Percentiles rank a stretch among this genome's conserved stretches.
Evolutionary conservation across 2,329 filamentous ascomycete species (phyloP).

Genomic region (Lecanicillium sp.): DNA sequence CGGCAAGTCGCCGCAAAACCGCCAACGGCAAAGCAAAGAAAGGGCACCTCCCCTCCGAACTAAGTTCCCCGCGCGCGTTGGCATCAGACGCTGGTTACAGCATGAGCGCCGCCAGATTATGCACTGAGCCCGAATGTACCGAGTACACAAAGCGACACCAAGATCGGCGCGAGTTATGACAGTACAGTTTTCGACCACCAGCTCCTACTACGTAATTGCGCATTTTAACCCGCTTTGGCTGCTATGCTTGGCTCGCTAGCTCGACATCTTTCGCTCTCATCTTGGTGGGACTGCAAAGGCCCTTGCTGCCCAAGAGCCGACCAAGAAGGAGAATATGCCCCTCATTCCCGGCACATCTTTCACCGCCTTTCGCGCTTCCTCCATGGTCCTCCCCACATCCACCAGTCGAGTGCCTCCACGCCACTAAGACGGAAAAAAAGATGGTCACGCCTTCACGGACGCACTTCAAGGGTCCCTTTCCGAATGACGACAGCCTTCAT

Average conservation of each 20-base stretch:
- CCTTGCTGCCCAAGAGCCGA: slow-evolving; percentile 11
- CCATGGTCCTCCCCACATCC: slow-evolving; percentile 6
- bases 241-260: slow-evolving; percentile 7
- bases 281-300: slow-evolving; percentile 11
- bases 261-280: slow-evolving; percentile 1
- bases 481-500: too few relatives aligned
- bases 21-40: too few relatives aligned
- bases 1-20: neutral
- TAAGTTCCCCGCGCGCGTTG: neutral
- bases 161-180: slow-evolving; percentile 8
- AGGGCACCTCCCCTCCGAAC: too few relatives aligned
- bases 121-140: neutral
- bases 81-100: neutral
- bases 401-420: slow-evolving; percentile 5
- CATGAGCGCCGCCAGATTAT: slow-evolving; percentile 7
- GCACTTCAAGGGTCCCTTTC: too few relatives aligned
- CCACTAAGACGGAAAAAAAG: neutral
- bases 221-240: slow-evolving; percentile 8
- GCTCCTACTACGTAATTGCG: slow-evolving; percentile 10
- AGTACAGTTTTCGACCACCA: neutral
- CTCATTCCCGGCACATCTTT: slow-evolving; percentile 13
- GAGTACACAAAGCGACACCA: slow-evolving; percentile 1
- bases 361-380: slow-evolving; percentile 10
- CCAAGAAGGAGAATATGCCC: slow-evolving; percentile 1
- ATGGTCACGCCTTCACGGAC: neutral